Conservation (phyloP, 768 basidiomycete species). For the Kwoniella europaea region DNA sequence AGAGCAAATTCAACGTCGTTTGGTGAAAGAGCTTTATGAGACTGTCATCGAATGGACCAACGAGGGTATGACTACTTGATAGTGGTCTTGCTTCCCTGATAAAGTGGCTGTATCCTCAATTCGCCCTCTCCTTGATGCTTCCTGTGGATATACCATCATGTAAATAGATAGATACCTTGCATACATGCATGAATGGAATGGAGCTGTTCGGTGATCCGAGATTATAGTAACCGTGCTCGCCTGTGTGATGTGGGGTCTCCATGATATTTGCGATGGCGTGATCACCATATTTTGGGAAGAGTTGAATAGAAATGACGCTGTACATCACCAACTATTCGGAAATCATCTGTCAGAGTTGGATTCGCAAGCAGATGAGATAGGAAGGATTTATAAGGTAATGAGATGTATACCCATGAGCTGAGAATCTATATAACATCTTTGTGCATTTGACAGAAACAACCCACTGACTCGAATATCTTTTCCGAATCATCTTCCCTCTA, state of each 20-base stretch:
- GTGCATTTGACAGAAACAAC: not conserved
- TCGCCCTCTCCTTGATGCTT: not conserved
- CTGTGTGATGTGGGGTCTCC: slow-evolving; percentile 2
- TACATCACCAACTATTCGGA: not conserved
- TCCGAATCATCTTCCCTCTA: not conserved
- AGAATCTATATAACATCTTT: not conserved
- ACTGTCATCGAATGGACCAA: slow-evolving; percentile 35
- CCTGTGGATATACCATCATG: not conserved
- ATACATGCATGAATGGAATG: not conserved
- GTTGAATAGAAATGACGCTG: not conserved
- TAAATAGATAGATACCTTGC: not conserved
- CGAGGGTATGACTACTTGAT: slow-evolving; percentile 7
- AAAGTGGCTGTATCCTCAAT: too few relatives aligned
- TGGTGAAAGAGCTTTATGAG: slow-evolving; percentile 81
- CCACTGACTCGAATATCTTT: not conserved
- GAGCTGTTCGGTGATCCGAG: slow-evolving; percentile 2
- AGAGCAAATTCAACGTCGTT: slow-evolving; percentile 72
- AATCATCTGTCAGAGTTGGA: not conserved
- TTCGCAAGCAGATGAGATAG: not conserved
- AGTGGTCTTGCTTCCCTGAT: not conserved
- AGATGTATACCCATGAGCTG: not conserved
- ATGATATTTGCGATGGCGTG: slow-evolving; percentile 14
- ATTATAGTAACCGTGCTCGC: not conserved
- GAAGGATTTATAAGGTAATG: not conserved
- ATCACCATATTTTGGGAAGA: slow-evolving; percentile 11